These are phyloP conservation scores for Dipteronia sinensis DNA, from an alignment of 345 rosid species.

Conservation along the genomic window DNA sequence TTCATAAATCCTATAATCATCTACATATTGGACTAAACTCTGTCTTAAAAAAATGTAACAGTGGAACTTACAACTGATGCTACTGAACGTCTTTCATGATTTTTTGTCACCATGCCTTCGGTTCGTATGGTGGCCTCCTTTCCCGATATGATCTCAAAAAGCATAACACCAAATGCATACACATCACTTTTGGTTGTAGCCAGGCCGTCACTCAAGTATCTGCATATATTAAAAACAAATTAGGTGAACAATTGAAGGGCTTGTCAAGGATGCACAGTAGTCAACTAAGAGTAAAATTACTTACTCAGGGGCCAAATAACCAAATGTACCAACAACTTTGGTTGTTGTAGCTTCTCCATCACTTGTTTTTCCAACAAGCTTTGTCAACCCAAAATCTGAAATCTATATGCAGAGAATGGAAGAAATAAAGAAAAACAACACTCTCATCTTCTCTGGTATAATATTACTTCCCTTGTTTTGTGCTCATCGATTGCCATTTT, in stretches of 20 bases:
- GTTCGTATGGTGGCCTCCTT: slow-evolving; percentile 78
- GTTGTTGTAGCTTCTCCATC: slow-evolving; percentile 86
- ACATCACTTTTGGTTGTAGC: slow-evolving; percentile 92
- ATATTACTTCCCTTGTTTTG: too few species aligned
- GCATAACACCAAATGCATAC: slow-evolving; percentile 95
- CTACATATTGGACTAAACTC: slow-evolving; percentile 4
- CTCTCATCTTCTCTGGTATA: too few species aligned
- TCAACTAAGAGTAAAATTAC: slow-evolving; percentile 26
- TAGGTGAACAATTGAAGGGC: slow-evolving; percentile 14
- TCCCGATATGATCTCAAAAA: slow-evolving; percentile 86
- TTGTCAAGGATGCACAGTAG: not conserved
- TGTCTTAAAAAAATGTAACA: slow-evolving; percentile 5
- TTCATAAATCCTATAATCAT: not conserved
- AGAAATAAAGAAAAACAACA: too few species aligned
- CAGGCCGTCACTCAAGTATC: slow-evolving; percentile 86
- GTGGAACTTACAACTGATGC: slow-evolving; percentile 71
- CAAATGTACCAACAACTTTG: slow-evolving; percentile 96
- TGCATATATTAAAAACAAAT: slow-evolving; percentile 27
- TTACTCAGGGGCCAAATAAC: slow-evolving; percentile 97
- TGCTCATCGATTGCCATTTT: too few species aligned
- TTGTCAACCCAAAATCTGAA: slow-evolving; percentile 94
- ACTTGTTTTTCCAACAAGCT: slow-evolving; percentile 74
- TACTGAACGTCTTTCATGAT: slow-evolving; percentile 80
- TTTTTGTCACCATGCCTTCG: slow-evolving; percentile 59
- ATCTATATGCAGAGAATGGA: slow-evolving; percentile 50